Conservation (phyloP, 225 moss, liverwort and hornwort genomes). For the Bryum argenteum region DNA sequence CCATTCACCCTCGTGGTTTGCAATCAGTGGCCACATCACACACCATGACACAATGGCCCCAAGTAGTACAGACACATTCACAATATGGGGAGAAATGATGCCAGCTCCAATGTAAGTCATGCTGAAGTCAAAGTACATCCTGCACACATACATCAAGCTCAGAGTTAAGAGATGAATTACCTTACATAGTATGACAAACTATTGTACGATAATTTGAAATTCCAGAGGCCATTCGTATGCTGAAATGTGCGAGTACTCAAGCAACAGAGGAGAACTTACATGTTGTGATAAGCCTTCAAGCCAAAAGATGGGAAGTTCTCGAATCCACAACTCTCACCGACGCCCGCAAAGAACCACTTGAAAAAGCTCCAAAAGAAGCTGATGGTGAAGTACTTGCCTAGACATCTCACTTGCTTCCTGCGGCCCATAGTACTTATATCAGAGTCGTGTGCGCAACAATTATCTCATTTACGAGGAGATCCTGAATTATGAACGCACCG, state of each 20-base stretch:
- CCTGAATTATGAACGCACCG: not conserved
- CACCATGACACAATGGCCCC: constrained; percentile 87
- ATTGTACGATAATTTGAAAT: not conserved
- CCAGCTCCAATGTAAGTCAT: constrained; percentile 74
- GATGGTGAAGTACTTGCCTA: constrained; percentile 63
- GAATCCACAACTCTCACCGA: constrained; percentile 61
- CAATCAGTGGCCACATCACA: constrained; percentile 79
- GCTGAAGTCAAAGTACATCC: constrained; percentile 79
- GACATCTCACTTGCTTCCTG: constrained; percentile 73
- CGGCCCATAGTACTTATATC: constrained; percentile 1
- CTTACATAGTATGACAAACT: not conserved
- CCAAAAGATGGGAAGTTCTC: constrained; percentile 64
- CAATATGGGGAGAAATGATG: constrained; percentile 74
- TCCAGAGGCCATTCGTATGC: not conserved
- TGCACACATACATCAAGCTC: constrained; percentile 27
- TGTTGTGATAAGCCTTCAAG: constrained; percentile 61
- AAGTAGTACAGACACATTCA: constrained; percentile 69
- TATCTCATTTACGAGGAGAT: not conserved
- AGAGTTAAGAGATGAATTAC: not conserved
- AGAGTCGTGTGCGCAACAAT: not conserved
- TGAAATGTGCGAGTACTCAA: not conserved
- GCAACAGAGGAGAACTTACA: constrained; percentile 27
- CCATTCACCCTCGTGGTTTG: constrained; percentile 58
- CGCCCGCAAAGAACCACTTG: constrained; percentile 79
- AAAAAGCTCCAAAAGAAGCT: constrained; percentile 75